Conservation (phyloP, 2,329 filamentous ascomycete species). For the Sordariomycetes sp. region DNA sequence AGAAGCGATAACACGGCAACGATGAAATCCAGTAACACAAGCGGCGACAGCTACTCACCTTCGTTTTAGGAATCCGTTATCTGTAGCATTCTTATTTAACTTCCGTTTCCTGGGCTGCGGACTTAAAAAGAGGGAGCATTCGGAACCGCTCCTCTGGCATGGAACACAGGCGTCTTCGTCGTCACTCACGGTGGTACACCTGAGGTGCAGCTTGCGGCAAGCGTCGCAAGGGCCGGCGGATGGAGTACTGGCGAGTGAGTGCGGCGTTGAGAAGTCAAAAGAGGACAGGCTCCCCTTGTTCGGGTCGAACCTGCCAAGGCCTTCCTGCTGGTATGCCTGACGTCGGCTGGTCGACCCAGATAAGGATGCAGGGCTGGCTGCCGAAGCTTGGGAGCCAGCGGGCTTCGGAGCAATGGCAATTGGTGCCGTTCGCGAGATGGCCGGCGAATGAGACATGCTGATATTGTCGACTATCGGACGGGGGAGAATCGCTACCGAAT, state of each 20-base stretch:
- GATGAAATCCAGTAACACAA: not conserved
- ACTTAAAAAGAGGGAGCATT: conserved; percentile 67
- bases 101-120: conserved; percentile 72
- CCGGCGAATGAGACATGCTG: conserved; percentile 40
- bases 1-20: not conserved
- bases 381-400: conserved; percentile 11
- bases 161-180: conserved; percentile 65
- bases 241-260: conserved; percentile 24
- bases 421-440: conserved; percentile 46
- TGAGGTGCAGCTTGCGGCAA: conserved; percentile 59
- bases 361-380: conserved; percentile 1
- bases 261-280: conserved; percentile 1
- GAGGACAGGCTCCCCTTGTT: conserved; percentile 31
- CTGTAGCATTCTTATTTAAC: conserved; percentile 48
- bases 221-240: conserved; percentile 52
- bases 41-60: conserved; percentile 38
- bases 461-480: not conserved
- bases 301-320: conserved; percentile 31
- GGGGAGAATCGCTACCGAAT: not conserved
- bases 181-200: conserved; percentile 56
- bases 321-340: conserved; percentile 24
- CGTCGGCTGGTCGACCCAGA: conserved; percentile 5
- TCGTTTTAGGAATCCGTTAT: conserved; percentile 51
- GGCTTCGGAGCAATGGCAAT: conserved; percentile 54
- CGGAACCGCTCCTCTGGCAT: conserved; percentile 65